Evolutionary conservation across 192 early-diverging fungal species (phyloP).

Genomic region (Coemansia sp.): DNA sequence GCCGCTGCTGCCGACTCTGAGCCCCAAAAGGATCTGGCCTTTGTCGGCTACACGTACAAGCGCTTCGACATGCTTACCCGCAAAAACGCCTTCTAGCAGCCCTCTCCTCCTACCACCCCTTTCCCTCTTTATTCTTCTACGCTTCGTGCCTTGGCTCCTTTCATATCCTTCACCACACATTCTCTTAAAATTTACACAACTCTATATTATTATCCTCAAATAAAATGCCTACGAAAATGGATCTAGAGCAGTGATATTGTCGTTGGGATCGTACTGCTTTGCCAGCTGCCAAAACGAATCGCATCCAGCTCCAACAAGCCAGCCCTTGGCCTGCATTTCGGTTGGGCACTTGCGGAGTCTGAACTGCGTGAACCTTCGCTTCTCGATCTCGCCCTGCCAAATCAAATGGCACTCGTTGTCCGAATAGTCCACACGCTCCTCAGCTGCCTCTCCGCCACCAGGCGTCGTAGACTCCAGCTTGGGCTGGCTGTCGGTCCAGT

Average conservation of each 20-base stretch:
- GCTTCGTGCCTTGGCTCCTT: neutral
- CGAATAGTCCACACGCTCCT: slow-evolving; percentile 35
- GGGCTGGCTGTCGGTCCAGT: slow-evolving; percentile 69
- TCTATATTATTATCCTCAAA: neutral
- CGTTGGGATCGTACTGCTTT: slow-evolving; percentile 40
- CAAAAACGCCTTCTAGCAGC: slow-evolving; percentile 64
- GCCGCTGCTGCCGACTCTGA: slow-evolving; percentile 20
- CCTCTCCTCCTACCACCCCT: neutral
- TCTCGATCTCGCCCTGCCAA: slow-evolving; percentile 89
- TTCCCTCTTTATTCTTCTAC: neutral
- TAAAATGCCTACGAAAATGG: slow-evolving; percentile 11
- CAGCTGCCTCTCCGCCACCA: slow-evolving; percentile 21
- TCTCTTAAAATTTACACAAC: neutral
- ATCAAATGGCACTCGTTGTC: slow-evolving; percentile 84
- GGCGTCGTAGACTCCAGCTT: slow-evolving; percentile 29
- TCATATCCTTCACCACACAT: neutral
- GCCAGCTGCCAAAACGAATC: slow-evolving; percentile 92
- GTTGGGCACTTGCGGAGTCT: slow-evolving; percentile 66
- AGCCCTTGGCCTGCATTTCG: slow-evolving; percentile 70
- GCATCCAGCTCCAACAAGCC: slow-evolving; percentile 66
- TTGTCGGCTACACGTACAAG: slow-evolving; percentile 99
- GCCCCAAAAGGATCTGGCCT: slow-evolving; percentile 90
- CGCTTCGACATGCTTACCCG: slow-evolving; percentile 81
- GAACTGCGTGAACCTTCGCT: slow-evolving; percentile 78
- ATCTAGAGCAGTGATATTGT: slow-evolving; percentile 24